phyloP scores from a whole-genome alignment of 176 grass and related monocot genomes.

The Musa schizocarpa region DNA sequence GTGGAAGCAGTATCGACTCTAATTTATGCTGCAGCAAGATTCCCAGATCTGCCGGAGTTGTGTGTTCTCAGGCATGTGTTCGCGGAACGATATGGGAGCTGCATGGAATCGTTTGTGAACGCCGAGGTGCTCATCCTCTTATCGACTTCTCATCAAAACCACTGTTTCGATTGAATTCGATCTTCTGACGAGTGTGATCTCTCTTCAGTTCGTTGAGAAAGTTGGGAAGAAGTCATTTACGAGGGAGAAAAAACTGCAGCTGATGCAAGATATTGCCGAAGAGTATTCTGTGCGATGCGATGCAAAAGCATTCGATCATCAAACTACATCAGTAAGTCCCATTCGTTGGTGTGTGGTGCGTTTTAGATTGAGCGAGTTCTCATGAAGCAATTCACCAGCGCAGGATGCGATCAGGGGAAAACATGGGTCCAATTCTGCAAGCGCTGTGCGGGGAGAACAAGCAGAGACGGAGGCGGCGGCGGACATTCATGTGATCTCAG shows the following conservation, averaged over 20 bases:
- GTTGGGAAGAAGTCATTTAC: slow-evolving; percentile 58
- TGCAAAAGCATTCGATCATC: slow-evolving; percentile 29
- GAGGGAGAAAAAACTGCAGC: slow-evolving; percentile 62
- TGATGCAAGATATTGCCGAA: slow-evolving; percentile 65
- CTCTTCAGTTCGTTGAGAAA: slow-evolving; percentile 62
- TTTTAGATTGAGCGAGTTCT: neutral
- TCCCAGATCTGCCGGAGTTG: slow-evolving; percentile 83
- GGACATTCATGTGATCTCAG: slow-evolving; percentile 69
- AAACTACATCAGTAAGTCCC: neutral
- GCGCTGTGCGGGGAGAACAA: slow-evolving; percentile 31
- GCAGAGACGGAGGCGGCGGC: slow-evolving; percentile 44
- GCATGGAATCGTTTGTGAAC: slow-evolving; percentile 58
- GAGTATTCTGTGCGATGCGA: slow-evolving; percentile 57
- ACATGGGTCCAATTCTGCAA: slow-evolving; percentile 19
- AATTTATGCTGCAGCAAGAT: slow-evolving; percentile 87
- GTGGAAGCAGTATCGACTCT: slow-evolving; percentile 73
- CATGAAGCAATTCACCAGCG: neutral
- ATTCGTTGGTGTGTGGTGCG: neutral
- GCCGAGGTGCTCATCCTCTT: slow-evolving; percentile 52
- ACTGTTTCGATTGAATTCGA: neutral
- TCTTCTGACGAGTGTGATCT: slow-evolving; percentile 13
- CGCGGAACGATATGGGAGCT: slow-evolving; percentile 53
- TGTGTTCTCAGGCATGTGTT: slow-evolving; percentile 66
- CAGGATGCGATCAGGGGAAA: neutral
- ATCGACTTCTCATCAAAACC: neutral